These are phyloP conservation scores for Microdochium bolleyi DNA, from an alignment of 2,329 filamentous ascomycete species.

Conservation along the genomic window DNA sequence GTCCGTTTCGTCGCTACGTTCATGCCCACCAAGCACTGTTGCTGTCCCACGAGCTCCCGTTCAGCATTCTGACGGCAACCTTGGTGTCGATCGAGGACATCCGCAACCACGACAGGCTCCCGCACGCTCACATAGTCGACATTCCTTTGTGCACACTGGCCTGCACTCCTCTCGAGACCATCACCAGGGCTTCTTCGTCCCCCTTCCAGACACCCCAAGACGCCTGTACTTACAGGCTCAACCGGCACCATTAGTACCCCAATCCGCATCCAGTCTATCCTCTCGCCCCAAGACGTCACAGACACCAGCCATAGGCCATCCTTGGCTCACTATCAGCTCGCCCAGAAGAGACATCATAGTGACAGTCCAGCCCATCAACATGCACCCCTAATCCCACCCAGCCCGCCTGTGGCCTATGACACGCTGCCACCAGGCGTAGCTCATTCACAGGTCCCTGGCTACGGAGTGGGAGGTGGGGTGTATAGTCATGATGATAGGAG, in stretches of 20 bases:
- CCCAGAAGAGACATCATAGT: conserved; percentile 27
- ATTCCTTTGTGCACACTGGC: not conserved
- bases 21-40: too few species aligned
- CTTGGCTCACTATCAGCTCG: conserved; percentile 18
- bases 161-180: not conserved
- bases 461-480: conserved; percentile 12
- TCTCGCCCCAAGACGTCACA: conserved; percentile 35
- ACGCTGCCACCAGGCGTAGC: conserved; percentile 15
- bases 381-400: conserved; percentile 17
- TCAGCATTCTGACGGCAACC: too few species aligned
- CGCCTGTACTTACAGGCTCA: conserved; percentile 30
- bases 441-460: conserved; percentile 9
- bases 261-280: conserved; percentile 42
- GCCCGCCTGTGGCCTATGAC: conserved; percentile 13
- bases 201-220: conserved; percentile 5
- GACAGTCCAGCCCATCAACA: conserved; percentile 23
- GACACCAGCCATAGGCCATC: conserved; percentile 27
- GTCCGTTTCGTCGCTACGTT: too few species aligned
- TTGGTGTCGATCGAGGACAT: too few species aligned
- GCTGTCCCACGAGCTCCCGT: too few species aligned
- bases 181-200: conserved; percentile 6
- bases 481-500: conserved; percentile 21
- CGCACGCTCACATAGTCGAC: too few species aligned
- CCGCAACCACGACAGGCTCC: too few species aligned
- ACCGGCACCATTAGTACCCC: conserved; percentile 41